Evolutionary conservation across 768 basidiomycete species (phyloP).

Genomic region (Phlebiopsis gigantea): DNA sequence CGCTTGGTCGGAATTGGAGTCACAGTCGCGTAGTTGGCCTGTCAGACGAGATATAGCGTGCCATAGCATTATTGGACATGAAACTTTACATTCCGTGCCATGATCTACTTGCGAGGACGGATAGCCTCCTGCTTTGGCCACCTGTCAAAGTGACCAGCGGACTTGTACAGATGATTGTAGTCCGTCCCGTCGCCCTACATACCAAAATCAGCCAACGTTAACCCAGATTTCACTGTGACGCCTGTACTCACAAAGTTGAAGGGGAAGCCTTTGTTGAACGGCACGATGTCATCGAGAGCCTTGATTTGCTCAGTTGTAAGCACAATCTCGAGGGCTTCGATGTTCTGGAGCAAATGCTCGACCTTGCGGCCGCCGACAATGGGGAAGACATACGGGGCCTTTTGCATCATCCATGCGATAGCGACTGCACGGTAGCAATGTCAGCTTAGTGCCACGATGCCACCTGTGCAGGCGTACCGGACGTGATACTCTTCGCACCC

Average conservation of each 20-base stretch:
- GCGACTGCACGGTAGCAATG: too few relatives aligned
- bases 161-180: not conserved
- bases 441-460: conserved; percentile 31
- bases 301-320: conserved; percentile 39
- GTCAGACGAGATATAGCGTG: too few relatives aligned
- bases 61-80: too few relatives aligned
- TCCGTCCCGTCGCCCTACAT: conserved; percentile 27
- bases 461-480: not conserved
- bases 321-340: conserved; percentile 41
- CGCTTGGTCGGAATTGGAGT: too few relatives aligned
- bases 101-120: too few relatives aligned
- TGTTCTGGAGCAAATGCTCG: conserved; percentile 41
- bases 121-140: not conserved
- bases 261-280: conserved; percentile 44
- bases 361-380: conserved; percentile 45
- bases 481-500: conserved; percentile 21
- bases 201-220: not conserved
- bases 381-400: conserved; percentile 44
- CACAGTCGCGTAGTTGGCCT: too few relatives aligned
- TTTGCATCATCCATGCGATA: conserved; percentile 47
- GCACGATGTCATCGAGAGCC: conserved; percentile 34
- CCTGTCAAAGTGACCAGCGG: conserved; percentile 2
- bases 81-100: too few relatives aligned
- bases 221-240: not conserved
- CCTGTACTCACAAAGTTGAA: conserved; percentile 26